These are phyloP conservation scores for Candida arabinofermentans DNA, from an alignment of 805 yeast genomes.

Conservation along the genomic window DNA sequence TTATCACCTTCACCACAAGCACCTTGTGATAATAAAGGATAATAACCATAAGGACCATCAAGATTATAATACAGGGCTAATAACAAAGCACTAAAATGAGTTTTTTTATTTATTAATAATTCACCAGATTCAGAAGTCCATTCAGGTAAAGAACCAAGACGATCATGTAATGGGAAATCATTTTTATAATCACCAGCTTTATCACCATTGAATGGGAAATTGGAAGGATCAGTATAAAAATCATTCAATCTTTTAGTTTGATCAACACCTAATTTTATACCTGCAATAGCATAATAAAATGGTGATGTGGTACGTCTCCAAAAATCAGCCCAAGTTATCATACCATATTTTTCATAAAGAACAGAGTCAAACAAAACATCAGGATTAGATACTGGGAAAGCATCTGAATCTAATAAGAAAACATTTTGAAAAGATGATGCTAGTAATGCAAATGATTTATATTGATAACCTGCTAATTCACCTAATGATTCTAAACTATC, in stretches of 20 bases:
- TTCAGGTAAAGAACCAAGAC: conserved; percentile 61
- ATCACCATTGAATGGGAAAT: conserved; percentile 19
- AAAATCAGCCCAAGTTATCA: conserved; percentile 79
- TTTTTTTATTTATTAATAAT: conserved; percentile 49
- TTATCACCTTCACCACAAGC: conserved; percentile 73
- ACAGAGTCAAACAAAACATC: conserved; percentile 54
- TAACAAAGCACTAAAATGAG: conserved; percentile 54
- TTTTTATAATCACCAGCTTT: conserved; percentile 26
- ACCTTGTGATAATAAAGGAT: conserved; percentile 58
- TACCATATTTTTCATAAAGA: conserved; percentile 48
- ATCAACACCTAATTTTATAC: conserved; percentile 37
- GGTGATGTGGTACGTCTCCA: conserved; percentile 87
- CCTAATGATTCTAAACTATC: conserved; percentile 15
- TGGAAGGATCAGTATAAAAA: conserved; percentile 23
- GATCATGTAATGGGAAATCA: conserved; percentile 50
- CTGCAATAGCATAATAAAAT: conserved; percentile 64
- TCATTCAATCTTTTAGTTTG: conserved; percentile 24
- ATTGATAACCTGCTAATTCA: conserved; percentile 24
- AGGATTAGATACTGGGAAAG: conserved; percentile 64
- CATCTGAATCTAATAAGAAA: conserved; percentile 71
- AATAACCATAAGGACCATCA: conserved; percentile 56
- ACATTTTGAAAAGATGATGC: conserved; percentile 72
- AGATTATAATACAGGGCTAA: conserved; percentile 62
- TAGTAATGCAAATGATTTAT: conserved; percentile 42
- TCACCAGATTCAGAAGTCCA: conserved; percentile 69